Base-by-base conservation (phyloP, 306 rosid genomes). In the Casuarina glauca region DNA sequence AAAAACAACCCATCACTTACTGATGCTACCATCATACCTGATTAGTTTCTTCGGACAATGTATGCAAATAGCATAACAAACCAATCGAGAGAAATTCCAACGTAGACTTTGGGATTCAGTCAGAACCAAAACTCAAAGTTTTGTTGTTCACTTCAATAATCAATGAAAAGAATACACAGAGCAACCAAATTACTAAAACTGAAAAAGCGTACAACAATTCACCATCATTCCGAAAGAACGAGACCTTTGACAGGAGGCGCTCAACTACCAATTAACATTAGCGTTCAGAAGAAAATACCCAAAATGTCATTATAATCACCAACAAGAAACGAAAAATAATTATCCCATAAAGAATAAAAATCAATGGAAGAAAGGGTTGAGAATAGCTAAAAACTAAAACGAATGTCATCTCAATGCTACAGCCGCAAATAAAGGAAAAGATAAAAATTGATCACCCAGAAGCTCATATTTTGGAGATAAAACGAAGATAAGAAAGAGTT, bases 1-100 rank as follows among this genome's bases (percentile, higher is more conserved):
- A 85, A 83, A 83, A 72, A 58, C 70, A 63, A 26, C 46, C 38
- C 41, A 17, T 49, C 74, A 45, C 39, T 46, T 49, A 63, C 75
- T 36, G 44, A 74, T 76, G 61, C 46, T 70, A 75, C 85, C 79
- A 71, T 52, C 12, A 46, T 9, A 42, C 39, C 9, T 17, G 10
- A 46, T 42, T 26, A 46, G 66, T 13, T 62, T 67, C 75, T 58
- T 49, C 73, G 42, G 43, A 74, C 69, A 44, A 26, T 74, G 3
- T 66, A 69, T 66, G 16, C 61, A 76, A 69, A 76, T 60, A 19
- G 67, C 53, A 68, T 58, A 17, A 67, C n/a, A 8, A 67, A 41
- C 8, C 17, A 3, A 3, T 6, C 43, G 10, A 42, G 42, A 58
- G 26, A 32, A 58, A 20, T 52, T 17, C 19, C 2, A 52, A 52